Evolutionary conservation across 345 rosid genomes (phyloP).

Genomic region (Salix arbutifolia): DNA sequence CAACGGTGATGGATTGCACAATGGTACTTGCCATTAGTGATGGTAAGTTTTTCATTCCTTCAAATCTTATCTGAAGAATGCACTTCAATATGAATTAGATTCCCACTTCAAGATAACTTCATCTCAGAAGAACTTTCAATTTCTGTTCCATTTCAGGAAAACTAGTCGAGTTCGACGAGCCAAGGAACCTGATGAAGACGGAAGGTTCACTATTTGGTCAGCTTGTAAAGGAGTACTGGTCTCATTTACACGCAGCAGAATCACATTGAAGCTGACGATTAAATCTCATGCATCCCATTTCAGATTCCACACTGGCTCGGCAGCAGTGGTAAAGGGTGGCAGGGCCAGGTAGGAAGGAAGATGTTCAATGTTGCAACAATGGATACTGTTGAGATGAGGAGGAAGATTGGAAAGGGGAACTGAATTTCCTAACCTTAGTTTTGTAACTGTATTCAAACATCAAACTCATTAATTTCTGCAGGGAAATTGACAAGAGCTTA

Average conservation of each 20-base stretch:
- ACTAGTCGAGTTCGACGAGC: conserved; percentile 76
- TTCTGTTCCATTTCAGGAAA: conserved; percentile 43
- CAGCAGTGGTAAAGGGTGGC: not conserved
- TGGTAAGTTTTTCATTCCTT: conserved; percentile 43
- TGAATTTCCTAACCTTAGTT: not conserved
- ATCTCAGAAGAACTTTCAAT: not conserved
- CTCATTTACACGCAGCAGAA: conserved; percentile 59
- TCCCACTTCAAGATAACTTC: not conserved
- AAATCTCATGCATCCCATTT: too few relatives aligned
- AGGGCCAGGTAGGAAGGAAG: not conserved
- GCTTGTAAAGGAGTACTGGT: conserved; percentile 89
- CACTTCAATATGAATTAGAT: not conserved
- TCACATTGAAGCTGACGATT: conserved; percentile 25
- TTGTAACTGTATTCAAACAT: not conserved
- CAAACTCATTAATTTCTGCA: not conserved
- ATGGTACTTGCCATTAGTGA: conserved; percentile 83
- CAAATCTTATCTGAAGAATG: not conserved
- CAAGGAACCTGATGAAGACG: conserved; percentile 54
- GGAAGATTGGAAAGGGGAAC: not conserved
- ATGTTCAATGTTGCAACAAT: not conserved
- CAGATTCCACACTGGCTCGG: not conserved
- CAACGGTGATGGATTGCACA: conserved; percentile 94
- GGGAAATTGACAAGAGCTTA: not conserved
- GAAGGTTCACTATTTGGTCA: conserved; percentile 70
- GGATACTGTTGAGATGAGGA: not conserved